Evolutionary conservation across 1,139 yeast genomes (phyloP), one percentile per base, ranked within the genome.

Genomic region (Candida gigantensis): DNA sequence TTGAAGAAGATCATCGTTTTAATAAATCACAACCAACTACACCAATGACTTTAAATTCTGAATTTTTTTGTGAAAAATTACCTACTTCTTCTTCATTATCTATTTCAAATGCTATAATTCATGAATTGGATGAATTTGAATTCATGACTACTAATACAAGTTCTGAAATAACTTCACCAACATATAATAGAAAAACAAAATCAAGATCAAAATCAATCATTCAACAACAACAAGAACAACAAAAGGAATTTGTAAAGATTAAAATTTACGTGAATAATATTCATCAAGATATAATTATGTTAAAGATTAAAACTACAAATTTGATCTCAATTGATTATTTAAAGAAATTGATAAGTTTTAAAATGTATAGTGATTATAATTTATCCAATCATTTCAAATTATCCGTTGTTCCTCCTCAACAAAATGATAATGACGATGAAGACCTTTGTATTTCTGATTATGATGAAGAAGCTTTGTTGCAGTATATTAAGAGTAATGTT

Each of bases 291-390:
- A 61, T 64, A 11, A 52, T 65, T 12, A 67, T 59, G 2, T 43
- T 65, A 23, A 57, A 56, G 36, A 53, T 65, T 19, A 55, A 55
- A 30, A 50, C 54, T 21, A 43, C 57, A 9, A 53, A 58, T 34
- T 44, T 66, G 18, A 50, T 52, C n/a, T 53, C 65, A 8, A 49
- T 65, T 13, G 51, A 46, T 5, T 57, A 63, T 45, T 52, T 65
- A 42, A 65, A 65, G 43, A 57, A 55, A 42, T 42, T 60, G 32
- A 41, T 65, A 13, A 59, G 65, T 28, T 53, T 47, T 46, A 65
- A 65, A 44, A 60, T 66, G 30, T 65, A 63, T 44, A 62, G 59
- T 40, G 70, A 65, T 42, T 51, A 47, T 40, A 57, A 53, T 32
- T 53, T 64, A 39, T 54, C 52, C 16, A 49, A 53, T 39, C 71